Conservation (phyloP, 345 rosid genomes). For the Salix arbutifolia region DNA sequence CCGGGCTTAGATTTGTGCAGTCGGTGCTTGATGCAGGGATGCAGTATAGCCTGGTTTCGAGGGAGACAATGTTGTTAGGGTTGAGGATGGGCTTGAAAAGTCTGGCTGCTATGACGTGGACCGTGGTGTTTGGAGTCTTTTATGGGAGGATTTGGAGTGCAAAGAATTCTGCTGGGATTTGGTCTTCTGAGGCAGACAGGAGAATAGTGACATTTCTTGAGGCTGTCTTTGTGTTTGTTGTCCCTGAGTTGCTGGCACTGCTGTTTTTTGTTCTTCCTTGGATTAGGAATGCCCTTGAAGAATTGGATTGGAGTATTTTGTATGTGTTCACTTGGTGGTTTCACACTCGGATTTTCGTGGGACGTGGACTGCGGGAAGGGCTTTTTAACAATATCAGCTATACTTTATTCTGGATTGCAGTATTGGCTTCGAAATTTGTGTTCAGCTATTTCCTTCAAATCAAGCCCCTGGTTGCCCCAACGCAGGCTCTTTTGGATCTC, state of each 20-base stretch:
- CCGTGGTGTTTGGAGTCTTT: conserved; percentile 64
- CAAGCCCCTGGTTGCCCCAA: conserved; percentile 66
- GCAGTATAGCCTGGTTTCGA: conserved; percentile 77
- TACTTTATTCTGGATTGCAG: conserved; percentile 64
- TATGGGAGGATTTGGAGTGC: conserved; percentile 80
- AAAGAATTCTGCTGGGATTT: conserved; percentile 49
- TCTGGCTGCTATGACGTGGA: conserved; percentile 63
- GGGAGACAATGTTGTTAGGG: conserved; percentile 55
- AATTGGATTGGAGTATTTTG: conserved; percentile 53
- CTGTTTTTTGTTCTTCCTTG: conserved; percentile 73
- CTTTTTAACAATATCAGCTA: conserved; percentile 68
- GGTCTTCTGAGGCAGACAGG: conserved; percentile 60
- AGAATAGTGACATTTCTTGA: conserved; percentile 58
- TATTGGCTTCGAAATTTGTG: conserved; percentile 53
- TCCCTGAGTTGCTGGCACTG: conserved; percentile 76
- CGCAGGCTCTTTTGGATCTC: conserved; percentile 48
- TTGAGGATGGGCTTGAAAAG: conserved; percentile 75
- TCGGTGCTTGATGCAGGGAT: conserved; percentile 80
- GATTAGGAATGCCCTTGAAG: conserved; percentile 71
- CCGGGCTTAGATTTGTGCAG: conserved; percentile 59
- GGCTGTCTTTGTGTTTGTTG: conserved; percentile 55
- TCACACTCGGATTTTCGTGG: conserved; percentile 67
- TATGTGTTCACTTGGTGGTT: conserved; percentile 88
- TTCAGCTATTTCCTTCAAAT: conserved; percentile 87
- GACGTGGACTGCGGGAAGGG: conserved; percentile 91